Conservation (phyloP, 2,329 filamentous ascomycete species). For the Microcyclospora tardicrescens region DNA sequence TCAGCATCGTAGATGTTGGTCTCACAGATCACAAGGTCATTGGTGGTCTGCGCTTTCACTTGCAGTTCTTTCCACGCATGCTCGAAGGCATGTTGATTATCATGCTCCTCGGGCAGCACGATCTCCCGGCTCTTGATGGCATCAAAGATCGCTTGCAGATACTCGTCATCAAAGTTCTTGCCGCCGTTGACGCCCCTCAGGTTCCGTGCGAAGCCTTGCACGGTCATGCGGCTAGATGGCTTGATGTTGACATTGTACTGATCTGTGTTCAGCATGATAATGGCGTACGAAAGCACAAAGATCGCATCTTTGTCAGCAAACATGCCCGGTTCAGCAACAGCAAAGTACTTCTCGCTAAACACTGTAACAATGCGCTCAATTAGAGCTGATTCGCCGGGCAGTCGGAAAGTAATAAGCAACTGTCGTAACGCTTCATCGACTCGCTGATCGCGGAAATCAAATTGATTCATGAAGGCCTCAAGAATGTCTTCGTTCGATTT, state of each 20-base stretch:
- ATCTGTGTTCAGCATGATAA: conserved; percentile 96
- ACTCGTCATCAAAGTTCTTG: conserved; percentile 71
- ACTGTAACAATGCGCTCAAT: conserved; percentile 85
- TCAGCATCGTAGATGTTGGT: conserved; percentile 95
- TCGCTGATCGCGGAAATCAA: conserved; percentile 75
- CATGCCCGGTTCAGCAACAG: conserved; percentile 54
- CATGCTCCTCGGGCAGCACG: conserved; percentile 91
- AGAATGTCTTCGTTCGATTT: conserved; percentile 76
- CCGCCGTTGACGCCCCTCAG: conserved; percentile 80
- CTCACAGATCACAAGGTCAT: conserved; percentile 63
- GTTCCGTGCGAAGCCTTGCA: conserved; percentile 72
- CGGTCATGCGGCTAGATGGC: conserved; percentile 66
- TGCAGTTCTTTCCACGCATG: conserved; percentile 95
- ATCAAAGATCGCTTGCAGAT: conserved; percentile 74
- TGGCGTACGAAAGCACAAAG: conserved; percentile 85
- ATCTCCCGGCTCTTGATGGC: conserved; percentile 91
- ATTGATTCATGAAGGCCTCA: conserved; percentile 70
- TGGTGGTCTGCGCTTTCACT: conserved; percentile 65
- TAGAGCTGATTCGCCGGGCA: conserved; percentile 83
- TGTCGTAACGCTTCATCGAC: conserved; percentile 81
- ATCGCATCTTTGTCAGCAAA: conserved; percentile 78
- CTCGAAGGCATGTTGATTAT: conserved; percentile 92
- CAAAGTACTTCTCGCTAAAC: conserved; percentile 77
- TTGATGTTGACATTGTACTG: conserved; percentile 89
- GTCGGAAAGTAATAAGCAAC: conserved; percentile 80